A percentile compares a stretch with the other conserved stretches of the same genome.
Conservation (phyloP, 768 basidiomycete genomes). For the Mycena olivaceomarginata region DNA sequence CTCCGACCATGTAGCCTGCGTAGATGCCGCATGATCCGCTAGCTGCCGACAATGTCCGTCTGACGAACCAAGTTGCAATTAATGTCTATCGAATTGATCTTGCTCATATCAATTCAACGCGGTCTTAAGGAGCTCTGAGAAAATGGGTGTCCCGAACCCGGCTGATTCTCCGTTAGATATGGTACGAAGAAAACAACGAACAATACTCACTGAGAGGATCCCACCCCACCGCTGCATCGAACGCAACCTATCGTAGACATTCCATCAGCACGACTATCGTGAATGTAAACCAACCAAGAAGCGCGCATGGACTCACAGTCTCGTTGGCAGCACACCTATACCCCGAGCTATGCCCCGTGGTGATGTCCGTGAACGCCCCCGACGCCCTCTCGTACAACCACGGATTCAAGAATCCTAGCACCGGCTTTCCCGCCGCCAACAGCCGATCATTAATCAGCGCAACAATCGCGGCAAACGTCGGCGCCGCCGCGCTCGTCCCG, state of each 20-base stretch:
- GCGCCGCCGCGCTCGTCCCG: constrained; percentile 67
- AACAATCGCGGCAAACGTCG: constrained; percentile 65
- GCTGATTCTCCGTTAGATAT: neutral
- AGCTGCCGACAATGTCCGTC: no score
- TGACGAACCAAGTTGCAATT: no score
- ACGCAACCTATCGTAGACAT: constrained; percentile 13
- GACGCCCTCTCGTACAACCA: constrained; percentile 16
- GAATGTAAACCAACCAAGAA: neutral
- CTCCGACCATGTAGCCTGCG: no score
- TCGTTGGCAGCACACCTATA: neutral
- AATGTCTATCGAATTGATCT: no score
- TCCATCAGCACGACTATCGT: neutral
- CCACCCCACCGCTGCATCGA: constrained; percentile 27
- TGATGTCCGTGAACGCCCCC: constrained; percentile 14
- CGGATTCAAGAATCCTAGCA: constrained; percentile 56
- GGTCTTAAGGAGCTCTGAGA: neutral
- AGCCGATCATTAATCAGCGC: constrained; percentile 66
- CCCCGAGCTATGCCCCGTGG: constrained; percentile 14
- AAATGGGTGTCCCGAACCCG: constrained; percentile 19
- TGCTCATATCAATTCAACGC: neutral
- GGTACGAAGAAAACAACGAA: neutral
- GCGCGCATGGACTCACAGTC: neutral
- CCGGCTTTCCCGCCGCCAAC: constrained; percentile 48
- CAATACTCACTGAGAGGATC: constrained; percentile 13
- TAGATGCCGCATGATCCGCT: no score